These are phyloP conservation scores for Cyberlindnera misumaiensis DNA, from an alignment of 805 yeast genomes.

Conservation along the genomic window DNA sequence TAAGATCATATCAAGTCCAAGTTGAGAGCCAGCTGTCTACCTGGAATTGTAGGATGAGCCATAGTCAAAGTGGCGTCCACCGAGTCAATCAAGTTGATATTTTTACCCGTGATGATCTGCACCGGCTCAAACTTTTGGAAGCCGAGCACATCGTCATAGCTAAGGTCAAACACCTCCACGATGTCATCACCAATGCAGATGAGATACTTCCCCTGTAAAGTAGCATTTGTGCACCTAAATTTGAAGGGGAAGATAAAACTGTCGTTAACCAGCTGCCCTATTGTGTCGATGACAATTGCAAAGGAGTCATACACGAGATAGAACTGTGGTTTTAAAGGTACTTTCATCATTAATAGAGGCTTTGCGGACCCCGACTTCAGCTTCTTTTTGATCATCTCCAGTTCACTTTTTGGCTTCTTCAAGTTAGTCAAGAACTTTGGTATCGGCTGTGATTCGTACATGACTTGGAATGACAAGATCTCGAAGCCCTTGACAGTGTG, in stretches of 20 bases:
- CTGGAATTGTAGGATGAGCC: constrained; percentile 61
- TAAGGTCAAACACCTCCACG: constrained; percentile 61
- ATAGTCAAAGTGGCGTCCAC: constrained; percentile 36
- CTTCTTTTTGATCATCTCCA: constrained; percentile 35
- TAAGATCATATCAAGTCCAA: constrained; percentile 15
- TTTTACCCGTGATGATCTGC: constrained; percentile 71
- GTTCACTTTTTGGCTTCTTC: constrained; percentile 21
- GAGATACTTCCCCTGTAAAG: constrained; percentile 39
- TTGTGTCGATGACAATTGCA: constrained; percentile 57
- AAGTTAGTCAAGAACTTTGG: constrained; percentile 37
- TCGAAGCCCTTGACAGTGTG: constrained; percentile 65
- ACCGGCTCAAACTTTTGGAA: constrained; percentile 36
- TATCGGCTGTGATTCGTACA: constrained; percentile 45
- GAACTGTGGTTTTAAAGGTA: constrained; percentile 46
- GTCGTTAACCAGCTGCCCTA: constrained; percentile 43
- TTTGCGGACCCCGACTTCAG: constrained; percentile 30
- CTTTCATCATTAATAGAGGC: constrained; percentile 60
- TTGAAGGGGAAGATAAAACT: constrained; percentile 35
- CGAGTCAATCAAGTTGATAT: constrained; percentile 40
- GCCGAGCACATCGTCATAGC: constrained; percentile 32
- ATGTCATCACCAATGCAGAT: constrained; percentile 57
- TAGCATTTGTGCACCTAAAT: constrained; percentile 33
- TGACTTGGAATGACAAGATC: constrained; percentile 51
- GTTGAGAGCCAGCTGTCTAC: constrained; percentile 52
- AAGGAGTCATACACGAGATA: constrained; percentile 64